phyloP scores from a whole-genome alignment of 2,329 filamentous ascomycete genomes.

The Ophiognomonia clavigignenti-juglandacearum region DNA sequence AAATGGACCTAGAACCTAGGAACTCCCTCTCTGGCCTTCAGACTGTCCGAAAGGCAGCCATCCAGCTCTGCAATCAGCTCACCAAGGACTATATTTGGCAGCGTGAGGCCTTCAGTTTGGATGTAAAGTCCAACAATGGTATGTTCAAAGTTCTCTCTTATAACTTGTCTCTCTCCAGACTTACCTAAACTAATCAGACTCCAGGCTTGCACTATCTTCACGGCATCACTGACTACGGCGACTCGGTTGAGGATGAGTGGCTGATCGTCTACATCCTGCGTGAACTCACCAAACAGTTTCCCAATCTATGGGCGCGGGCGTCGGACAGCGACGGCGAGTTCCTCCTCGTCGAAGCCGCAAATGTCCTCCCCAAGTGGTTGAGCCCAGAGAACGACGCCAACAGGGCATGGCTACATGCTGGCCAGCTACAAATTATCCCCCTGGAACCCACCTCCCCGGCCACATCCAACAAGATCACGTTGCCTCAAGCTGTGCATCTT shows the following conservation, averaged over 20 bases:
- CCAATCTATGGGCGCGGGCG: slow-evolving; percentile 74
- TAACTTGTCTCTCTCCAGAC: neutral
- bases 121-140: slow-evolving; percentile 57
- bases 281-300: slow-evolving; percentile 69
- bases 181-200: too few species aligned
- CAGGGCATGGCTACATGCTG: slow-evolving; percentile 82
- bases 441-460: slow-evolving; percentile 32
- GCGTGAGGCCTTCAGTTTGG: slow-evolving; percentile 71
- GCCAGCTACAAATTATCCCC: slow-evolving; percentile 70
- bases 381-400: slow-evolving; percentile 86
- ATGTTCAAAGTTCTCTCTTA: slow-evolving; percentile 20
- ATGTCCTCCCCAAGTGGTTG: slow-evolving; percentile 81
- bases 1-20: slow-evolving; percentile 48
- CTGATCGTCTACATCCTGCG: slow-evolving; percentile 85
- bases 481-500: slow-evolving; percentile 59
- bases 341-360: slow-evolving; percentile 87
- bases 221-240: slow-evolving; percentile 81
- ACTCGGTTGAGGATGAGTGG: slow-evolving; percentile 97
- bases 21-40: slow-evolving; percentile 64
- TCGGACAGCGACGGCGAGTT: slow-evolving; percentile 93
- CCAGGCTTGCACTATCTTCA: slow-evolving; percentile 58
- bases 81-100: slow-evolving; percentile 96
- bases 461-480: slow-evolving; percentile 45
- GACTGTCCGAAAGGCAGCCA: slow-evolving; percentile 63
- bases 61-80: slow-evolving; percentile 55